A percentile compares a stretch with the other conserved stretches of the same genome.
These are phyloP conservation scores for Peronosclerospora sorghi DNA, from an alignment of 352 stramenopile species.

Conservation along the genomic window DNA sequence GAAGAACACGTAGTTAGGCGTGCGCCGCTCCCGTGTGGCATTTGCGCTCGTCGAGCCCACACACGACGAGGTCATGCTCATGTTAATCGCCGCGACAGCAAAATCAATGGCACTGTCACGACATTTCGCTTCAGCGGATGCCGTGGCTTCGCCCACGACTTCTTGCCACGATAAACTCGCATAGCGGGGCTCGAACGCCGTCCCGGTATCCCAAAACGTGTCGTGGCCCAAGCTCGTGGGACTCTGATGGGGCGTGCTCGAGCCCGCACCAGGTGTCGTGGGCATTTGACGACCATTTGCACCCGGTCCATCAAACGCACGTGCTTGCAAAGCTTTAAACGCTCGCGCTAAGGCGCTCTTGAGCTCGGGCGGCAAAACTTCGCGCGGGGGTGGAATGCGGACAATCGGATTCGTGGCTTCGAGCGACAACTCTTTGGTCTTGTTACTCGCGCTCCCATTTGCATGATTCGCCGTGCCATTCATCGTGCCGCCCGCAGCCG, in stretches of 20 bases:
- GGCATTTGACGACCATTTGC: constrained; percentile 29
- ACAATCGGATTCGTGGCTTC: constrained; percentile 66
- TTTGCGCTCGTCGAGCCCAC: constrained; percentile 65
- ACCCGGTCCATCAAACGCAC: constrained; percentile 38
- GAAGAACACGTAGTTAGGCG: constrained; percentile 82
- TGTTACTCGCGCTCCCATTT: constrained; percentile 21
- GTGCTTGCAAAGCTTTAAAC: constrained; percentile 68
- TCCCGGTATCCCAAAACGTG: constrained; percentile 13
- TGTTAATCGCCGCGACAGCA: constrained; percentile 61
- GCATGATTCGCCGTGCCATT: constrained; percentile 16
- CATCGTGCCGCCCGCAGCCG: constrained; percentile 8
- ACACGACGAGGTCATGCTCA: constrained; percentile 64
- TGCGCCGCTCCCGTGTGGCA: constrained; percentile 60
- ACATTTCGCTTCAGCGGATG: constrained; percentile 45
- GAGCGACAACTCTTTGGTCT: constrained; percentile 60
- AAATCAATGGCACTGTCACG: constrained; percentile 63
- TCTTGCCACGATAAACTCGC: constrained; percentile 61
- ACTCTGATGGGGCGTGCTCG: constrained; percentile 55
- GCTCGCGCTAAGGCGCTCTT: constrained; percentile 57
- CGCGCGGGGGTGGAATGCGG: constrained; percentile 56
- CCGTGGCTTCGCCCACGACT: constrained; percentile 44
- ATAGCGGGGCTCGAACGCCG: constrained; percentile 43
- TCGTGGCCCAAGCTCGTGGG: constrained; percentile 40
- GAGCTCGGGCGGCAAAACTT: constrained; percentile 58
- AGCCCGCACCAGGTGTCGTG: constrained; percentile 24